phyloP scores from a whole-genome alignment of 805 yeast genomes.

The Sungouiozyma ichnusensis region DNA sequence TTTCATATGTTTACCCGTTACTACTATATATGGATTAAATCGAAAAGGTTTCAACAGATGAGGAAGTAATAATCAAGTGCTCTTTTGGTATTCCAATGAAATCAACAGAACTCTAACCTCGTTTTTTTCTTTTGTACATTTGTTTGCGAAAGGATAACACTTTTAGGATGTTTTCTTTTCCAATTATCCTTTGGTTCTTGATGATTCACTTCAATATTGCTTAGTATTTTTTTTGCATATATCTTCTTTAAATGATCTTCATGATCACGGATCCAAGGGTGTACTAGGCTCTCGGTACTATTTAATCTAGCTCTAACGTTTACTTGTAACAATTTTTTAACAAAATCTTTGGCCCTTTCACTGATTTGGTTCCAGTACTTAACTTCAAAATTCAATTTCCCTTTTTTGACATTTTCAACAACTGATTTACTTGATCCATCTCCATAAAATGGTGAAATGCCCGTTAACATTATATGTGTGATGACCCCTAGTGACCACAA shows the following conservation, averaged over 20 bases:
- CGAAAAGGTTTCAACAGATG: too few species aligned
- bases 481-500: constrained; percentile 62
- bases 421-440: constrained; percentile 35
- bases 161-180: constrained; percentile 22
- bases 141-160: constrained; percentile 11
- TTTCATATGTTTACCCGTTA: too few species aligned
- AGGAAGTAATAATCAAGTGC: too few species aligned
- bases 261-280: constrained; percentile 40
- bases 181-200: constrained; percentile 8
- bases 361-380: constrained; percentile 37
- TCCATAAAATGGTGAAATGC: constrained; percentile 53
- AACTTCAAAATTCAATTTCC: constrained; percentile 31
- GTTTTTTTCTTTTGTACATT: constrained; percentile 5
- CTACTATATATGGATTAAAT: too few species aligned
- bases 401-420: constrained; percentile 33
- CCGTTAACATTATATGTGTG: constrained; percentile 47
- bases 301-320: constrained; percentile 31
- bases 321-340: constrained; percentile 31
- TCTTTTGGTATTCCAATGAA: not conserved
- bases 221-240: constrained; percentile 27
- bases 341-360: constrained; percentile 36
- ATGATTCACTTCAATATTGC: constrained; percentile 18
- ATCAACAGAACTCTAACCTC: constrained; percentile 5
- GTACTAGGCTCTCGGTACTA: constrained; percentile 33
- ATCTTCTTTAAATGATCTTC: constrained; percentile 26